Conservation (phyloP, 2,329 filamentous ascomycete species). For the Calycina herbarum region DNA sequence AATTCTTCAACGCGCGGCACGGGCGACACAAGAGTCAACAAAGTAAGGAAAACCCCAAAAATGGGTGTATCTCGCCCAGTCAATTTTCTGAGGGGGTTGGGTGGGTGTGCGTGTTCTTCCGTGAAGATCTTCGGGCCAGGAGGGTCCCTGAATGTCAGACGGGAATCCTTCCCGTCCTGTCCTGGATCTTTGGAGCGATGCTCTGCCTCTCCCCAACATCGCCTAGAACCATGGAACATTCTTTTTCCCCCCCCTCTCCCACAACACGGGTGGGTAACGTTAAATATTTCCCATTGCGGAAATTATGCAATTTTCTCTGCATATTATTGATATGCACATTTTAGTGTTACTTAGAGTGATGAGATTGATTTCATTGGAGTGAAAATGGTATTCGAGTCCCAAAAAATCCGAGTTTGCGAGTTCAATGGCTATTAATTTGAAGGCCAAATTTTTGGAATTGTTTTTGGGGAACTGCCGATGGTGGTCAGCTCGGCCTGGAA, state of each 20-base stretch:
- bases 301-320: background rate
- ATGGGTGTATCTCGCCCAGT: background rate
- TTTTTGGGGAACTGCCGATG: background rate
- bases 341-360: background rate
- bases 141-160: conserved; percentile 1
- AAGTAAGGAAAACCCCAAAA: background rate
- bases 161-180: conserved; percentile 2
- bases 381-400: background rate
- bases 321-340: background rate
- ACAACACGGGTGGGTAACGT: background rate
- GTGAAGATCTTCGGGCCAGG: background rate
- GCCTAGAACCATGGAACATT: conserved; percentile 2
- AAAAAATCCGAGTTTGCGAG: background rate
- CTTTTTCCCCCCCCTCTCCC: background rate
- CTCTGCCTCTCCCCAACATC: conserved; percentile 1
- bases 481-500: background rate
- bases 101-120: too few relatives aligned
- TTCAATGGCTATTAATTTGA: background rate
- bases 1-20: background rate
- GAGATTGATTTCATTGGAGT: background rate
- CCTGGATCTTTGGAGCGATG: background rate
- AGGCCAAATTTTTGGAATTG: background rate
- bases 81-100: too few relatives aligned
- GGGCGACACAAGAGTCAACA: background rate
- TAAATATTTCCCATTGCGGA: background rate